Conservation (phyloP, 2,329 filamentous ascomycete genomes). For the Macroventuria anomochaeta region DNA sequence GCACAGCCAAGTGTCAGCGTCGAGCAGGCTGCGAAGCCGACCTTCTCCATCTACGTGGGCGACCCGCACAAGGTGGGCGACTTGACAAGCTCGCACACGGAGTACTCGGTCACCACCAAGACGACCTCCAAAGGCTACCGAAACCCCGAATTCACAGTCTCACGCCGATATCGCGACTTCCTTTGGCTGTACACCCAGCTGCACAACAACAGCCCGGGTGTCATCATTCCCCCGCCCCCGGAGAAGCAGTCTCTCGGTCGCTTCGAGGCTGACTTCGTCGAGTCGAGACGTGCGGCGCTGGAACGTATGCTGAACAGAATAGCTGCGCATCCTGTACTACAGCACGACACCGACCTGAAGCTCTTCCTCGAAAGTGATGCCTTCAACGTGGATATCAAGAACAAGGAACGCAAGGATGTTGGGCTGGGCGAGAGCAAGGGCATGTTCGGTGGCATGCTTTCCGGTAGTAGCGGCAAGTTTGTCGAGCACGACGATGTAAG, state of each 20-base stretch:
- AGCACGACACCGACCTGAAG: constrained; percentile 93
- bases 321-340: constrained; percentile 84
- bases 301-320: constrained; percentile 99
- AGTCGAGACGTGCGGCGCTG: constrained; percentile 85
- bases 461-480: constrained; percentile 78
- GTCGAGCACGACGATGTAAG: constrained; percentile 94
- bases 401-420: constrained; percentile 91
- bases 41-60: constrained; percentile 87
- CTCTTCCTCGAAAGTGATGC: constrained; percentile 95
- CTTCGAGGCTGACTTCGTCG: constrained; percentile 96
- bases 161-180: constrained; percentile 93
- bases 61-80: constrained; percentile 98
- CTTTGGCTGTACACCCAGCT: constrained; percentile 96
- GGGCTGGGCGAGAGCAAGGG: constrained; percentile 90
- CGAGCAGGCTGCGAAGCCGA: constrained; percentile 91
- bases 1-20: constrained; percentile 82
- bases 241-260: constrained; percentile 97
- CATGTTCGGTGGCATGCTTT: constrained; percentile 85
- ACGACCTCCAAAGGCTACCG: constrained; percentile 96
- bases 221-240: constrained; percentile 92
- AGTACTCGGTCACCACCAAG: constrained; percentile 95
- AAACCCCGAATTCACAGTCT: constrained; percentile 90
- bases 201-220: constrained; percentile 91
- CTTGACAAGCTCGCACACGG: constrained; percentile 94
- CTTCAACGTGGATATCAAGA: constrained; percentile 96